Base-by-base conservation (phyloP, 495 filamentous ascomycete genomes). In the Parathielavia appendiculata region DNA sequence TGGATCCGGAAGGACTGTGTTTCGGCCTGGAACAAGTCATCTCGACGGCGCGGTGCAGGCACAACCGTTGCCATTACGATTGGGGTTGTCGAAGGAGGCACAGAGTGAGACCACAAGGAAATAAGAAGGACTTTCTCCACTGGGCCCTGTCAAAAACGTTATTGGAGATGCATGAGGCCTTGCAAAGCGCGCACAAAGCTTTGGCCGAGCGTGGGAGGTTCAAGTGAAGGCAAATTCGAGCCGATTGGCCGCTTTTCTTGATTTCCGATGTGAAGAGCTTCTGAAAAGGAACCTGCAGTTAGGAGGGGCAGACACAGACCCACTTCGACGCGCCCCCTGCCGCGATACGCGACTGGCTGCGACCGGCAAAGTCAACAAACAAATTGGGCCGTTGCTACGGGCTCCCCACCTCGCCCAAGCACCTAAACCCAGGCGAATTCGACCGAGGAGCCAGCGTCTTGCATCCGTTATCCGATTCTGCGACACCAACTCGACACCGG, bases 361-460 rank as follows among this genome's bases (percentile, higher is more conserved):
- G n/a, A 41, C 7, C 36, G 44, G 55, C 45, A 54, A 62, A 67
- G 66, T 70, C 68, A 72, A 72, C 66, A 72, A 72, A 72, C 68
- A 78, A 59, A 72, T 66, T 69, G 66, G 65, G 53, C 58, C 54
- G 75, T 78, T 78, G 75, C 75, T 59, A 63, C 69, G 72, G 69
- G 58, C 66, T 62, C 64, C 63, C 30, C 32, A 47, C 17, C 9
- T 20, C 4, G 4, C 9, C 16, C 23, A 52, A 44, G 53, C 23
- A 35, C n/a, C n/a, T n/a, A n/a, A n/a, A n/a, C n/a, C n/a, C n/a
- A n/a, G n/a, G n/a, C n/a, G n/a, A n/a, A n/a, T n/a, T n/a, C n/a
- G 32, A 50, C 19, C 44, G 46, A 56, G 56, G 47, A 5, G 5
- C 20, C 13, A 9, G 32, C 48, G 23, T 40, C 38, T 1, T n/a